Evolutionary conservation across 495 filamentous ascomycete species (phyloP).

Genomic region (Platismatia glauca): DNA sequence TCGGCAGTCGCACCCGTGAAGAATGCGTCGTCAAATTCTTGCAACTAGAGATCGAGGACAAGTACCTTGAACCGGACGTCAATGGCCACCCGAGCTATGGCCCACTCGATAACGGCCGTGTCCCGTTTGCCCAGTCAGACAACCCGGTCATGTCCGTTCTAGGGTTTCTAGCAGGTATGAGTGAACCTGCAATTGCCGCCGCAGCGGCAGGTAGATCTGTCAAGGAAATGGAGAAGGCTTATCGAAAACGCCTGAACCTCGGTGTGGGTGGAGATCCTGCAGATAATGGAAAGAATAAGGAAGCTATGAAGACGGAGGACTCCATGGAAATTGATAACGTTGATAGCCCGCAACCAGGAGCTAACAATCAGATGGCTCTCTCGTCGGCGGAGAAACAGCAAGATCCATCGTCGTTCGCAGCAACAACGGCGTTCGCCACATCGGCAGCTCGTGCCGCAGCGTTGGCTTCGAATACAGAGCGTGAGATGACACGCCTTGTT

Average conservation of each 20-base stretch:
- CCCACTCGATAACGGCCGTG: conserved; percentile 57
- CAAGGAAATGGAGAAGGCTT: conserved; percentile 68
- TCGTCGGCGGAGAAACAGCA: conserved; percentile 22
- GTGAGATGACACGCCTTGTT: conserved; percentile 87
- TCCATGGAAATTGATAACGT: conserved; percentile 57
- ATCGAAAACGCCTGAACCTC: conserved; percentile 65
- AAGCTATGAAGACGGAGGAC: conserved; percentile 54
- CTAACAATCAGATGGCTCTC: conserved; percentile 15
- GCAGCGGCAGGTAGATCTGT: conserved; percentile 79
- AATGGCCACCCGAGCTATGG: conserved; percentile 50
- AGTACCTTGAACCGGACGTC: conserved; percentile 70
- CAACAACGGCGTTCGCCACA: conserved; percentile 73
- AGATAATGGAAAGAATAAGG: conserved; percentile 50
- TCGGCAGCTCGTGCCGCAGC: conserved; percentile 78
- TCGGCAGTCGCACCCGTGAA: conserved; percentile 84
- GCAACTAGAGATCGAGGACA: conserved; percentile 82
- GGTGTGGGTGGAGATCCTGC: conserved; percentile 38
- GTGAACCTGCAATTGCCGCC: conserved; percentile 78
- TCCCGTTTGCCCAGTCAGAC: conserved; percentile 80
- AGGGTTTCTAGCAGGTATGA: conserved; percentile 79
- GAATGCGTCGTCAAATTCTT: conserved; percentile 96
- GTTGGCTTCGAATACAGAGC: conserved; percentile 89
- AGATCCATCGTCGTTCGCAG: conserved; percentile 28
- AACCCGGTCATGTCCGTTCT: conserved; percentile 95
- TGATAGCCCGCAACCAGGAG: conserved; percentile 15